Percentiles rank a stretch among this genome's conserved stretches.
These are phyloP conservation scores for Pseudogymnoascus sp. DNA, from an alignment of 2,329 filamentous ascomycete genomes.

Conservation along the genomic window DNA sequence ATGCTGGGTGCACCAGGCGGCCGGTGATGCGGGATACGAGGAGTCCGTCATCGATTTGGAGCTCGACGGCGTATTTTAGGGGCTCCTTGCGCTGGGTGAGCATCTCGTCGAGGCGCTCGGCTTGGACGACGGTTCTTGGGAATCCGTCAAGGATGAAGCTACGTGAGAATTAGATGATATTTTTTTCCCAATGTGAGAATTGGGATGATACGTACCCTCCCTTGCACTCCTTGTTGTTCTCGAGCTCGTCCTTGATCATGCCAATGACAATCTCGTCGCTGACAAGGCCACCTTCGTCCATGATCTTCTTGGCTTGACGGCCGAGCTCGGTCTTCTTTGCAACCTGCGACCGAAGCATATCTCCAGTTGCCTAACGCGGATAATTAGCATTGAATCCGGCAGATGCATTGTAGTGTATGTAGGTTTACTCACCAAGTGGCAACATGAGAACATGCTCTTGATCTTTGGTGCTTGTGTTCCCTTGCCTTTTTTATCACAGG, in stretches of 20 bases:
- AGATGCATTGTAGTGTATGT: background rate
- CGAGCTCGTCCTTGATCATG: constrained; percentile 98
- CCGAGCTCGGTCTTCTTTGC: constrained; percentile 94
- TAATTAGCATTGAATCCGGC: constrained; percentile 18
- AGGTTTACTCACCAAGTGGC: constrained; percentile 69
- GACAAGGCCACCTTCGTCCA: constrained; percentile 95
- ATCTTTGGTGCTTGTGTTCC: constrained; percentile 96
- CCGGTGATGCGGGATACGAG: constrained; percentile 95
- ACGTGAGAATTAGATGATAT: constrained; percentile 17
- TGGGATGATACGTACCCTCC: constrained; percentile 62
- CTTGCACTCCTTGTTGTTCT: constrained; percentile 90
- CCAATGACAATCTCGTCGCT: constrained; percentile 99
- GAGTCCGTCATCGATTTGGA: constrained; percentile 91
- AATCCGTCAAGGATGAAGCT: constrained; percentile 99
- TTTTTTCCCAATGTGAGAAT: background rate
- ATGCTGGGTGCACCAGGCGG: constrained; percentile 89
- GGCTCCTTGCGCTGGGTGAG: constrained; percentile 67
- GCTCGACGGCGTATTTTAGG: constrained; percentile 90
- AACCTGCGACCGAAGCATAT: constrained; percentile 98
- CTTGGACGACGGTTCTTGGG: constrained; percentile 91
- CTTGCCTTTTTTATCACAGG: constrained; percentile 64
- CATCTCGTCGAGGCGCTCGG: constrained; percentile 91
- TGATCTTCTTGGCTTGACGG: constrained; percentile 98
- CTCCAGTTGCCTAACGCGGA: constrained; percentile 72
- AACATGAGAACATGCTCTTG: constrained; percentile 96